These are phyloP conservation scores for Phytophthora crassamura DNA, from an alignment of 352 stramenopile species.

Conservation along the genomic window DNA sequence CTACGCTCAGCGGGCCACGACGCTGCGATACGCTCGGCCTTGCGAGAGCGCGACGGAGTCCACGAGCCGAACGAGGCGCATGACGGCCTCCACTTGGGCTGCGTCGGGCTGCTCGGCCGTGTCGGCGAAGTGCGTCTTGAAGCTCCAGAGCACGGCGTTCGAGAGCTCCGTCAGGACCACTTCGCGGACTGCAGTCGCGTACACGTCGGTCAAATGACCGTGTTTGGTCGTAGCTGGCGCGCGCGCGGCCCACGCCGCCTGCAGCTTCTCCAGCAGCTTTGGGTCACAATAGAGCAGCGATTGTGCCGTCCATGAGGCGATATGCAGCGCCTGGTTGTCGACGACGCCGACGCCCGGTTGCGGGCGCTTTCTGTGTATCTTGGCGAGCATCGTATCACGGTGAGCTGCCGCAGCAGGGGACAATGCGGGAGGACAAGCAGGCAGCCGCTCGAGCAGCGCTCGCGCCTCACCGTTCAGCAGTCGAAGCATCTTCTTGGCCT, in stretches of 20 bases:
- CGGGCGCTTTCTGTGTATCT: constrained; percentile 39
- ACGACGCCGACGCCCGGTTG: constrained; percentile 11
- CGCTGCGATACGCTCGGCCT: constrained; percentile 40
- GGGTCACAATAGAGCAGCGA: constrained; percentile 10
- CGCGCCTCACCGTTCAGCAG: constrained; percentile 47
- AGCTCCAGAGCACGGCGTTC: constrained; percentile 55
- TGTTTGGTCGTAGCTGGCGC: background rate
- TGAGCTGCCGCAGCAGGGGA: constrained; percentile 37
- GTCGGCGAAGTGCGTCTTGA: constrained; percentile 58
- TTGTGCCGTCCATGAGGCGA: background rate
- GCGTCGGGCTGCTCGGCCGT: constrained; percentile 32
- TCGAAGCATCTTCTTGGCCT: constrained; percentile 54
- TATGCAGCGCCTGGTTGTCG: constrained; percentile 20
- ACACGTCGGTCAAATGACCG: constrained; percentile 14
- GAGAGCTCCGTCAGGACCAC: constrained; percentile 62
- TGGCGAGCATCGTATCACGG: constrained; percentile 51
- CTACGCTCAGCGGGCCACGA: too few species aligned
- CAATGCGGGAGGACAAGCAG: constrained; percentile 28
- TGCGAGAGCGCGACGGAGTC: constrained; percentile 47
- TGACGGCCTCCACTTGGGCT: constrained; percentile 41
- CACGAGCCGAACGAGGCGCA: constrained; percentile 55
- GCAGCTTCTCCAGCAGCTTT: constrained; percentile 33
- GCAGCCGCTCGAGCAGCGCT: constrained; percentile 35
- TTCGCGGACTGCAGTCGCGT: constrained; percentile 45
- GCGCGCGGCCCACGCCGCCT: constrained; percentile 21